Evolutionary conservation across 768 basidiomycete species (phyloP).

Genomic region (Leccinum disarticulatum): DNA sequence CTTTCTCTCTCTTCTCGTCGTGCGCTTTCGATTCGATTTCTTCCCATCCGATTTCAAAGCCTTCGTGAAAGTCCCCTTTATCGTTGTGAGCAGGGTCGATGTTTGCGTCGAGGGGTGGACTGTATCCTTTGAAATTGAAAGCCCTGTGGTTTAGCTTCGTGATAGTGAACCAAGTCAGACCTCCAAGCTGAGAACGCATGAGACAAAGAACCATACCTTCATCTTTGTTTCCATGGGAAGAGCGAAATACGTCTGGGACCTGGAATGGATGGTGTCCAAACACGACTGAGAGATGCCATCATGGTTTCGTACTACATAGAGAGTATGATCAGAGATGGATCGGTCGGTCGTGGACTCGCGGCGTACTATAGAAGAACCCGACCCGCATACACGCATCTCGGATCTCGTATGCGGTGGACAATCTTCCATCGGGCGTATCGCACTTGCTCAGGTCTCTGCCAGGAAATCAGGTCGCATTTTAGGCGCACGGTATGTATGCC

Average conservation of each 20-base stretch:
- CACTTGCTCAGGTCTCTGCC: constrained; percentile 23
- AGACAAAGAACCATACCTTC: constrained; percentile 43
- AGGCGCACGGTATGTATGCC: not conserved
- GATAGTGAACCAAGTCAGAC: not conserved
- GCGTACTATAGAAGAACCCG: constrained; percentile 80
- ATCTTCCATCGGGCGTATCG: constrained; percentile 32
- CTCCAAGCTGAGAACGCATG: not conserved
- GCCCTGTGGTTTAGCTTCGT: constrained; percentile 66
- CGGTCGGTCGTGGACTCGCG: not conserved
- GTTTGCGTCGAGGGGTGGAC: constrained; percentile 66
- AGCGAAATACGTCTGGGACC: constrained; percentile 62
- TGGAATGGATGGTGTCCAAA: constrained; percentile 45
- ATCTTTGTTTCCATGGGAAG: constrained; percentile 63
- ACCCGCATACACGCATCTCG: constrained; percentile 77
- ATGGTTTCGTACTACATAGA: constrained; percentile 63
- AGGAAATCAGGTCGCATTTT: not conserved
- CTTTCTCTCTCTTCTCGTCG: constrained; percentile 33
- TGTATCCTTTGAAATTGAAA: constrained; percentile 79
- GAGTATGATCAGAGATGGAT: not conserved
- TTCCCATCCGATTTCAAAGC: constrained; percentile 84
- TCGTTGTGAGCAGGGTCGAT: constrained; percentile 62
- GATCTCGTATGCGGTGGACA: constrained; percentile 53
- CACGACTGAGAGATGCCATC: constrained; percentile 61
- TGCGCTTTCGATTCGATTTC: constrained; percentile 31
- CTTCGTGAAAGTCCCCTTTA: constrained; percentile 88